Conservation (phyloP, 148 eudicot genomes). For the Cornus florida region DNA sequence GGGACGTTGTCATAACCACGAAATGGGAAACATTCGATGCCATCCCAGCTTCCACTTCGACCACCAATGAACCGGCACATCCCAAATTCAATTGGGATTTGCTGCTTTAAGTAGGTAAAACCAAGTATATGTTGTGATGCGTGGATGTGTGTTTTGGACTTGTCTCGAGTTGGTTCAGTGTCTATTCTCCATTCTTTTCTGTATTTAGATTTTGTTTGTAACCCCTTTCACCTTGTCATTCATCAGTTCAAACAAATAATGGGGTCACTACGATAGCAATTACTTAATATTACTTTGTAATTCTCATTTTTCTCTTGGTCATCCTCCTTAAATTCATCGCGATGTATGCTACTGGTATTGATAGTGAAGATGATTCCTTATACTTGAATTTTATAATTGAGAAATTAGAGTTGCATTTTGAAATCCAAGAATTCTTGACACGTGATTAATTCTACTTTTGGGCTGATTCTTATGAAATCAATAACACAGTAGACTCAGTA, state of each 20-base stretch:
- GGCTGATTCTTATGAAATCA: background rate
- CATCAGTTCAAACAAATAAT: conserved; percentile 42
- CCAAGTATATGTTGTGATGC: conserved; percentile 25
- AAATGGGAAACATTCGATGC: conserved; percentile 96
- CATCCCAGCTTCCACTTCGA: conserved; percentile 34
- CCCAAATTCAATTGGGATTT: conserved; percentile 79
- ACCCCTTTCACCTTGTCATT: conserved; percentile 25
- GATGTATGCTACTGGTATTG: conserved; percentile 18
- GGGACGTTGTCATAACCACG: conserved; percentile 76
- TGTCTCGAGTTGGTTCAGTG: conserved; percentile 49
- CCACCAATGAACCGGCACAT: conserved; percentile 30
- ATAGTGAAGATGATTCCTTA: background rate
- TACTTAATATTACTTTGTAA: conserved; percentile 4
- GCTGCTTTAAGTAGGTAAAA: conserved; percentile 50
- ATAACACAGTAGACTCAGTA: too few species aligned
- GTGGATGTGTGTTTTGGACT: conserved; percentile 50
- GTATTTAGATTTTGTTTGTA: conserved; percentile 67
- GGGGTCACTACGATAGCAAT: conserved; percentile 25
- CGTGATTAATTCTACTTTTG: background rate
- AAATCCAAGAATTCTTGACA: background rate
- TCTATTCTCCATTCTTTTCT: conserved; percentile 69
- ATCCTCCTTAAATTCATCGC: background rate
- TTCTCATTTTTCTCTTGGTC: conserved; percentile 2
- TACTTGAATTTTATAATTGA: background rate
- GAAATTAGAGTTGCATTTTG: background rate